Evolutionary conservation across 176 grass and related monocot species (phyloP), one percentile per base, ranked within the genome.

Genomic region (Eragrostis nindensis): DNA sequence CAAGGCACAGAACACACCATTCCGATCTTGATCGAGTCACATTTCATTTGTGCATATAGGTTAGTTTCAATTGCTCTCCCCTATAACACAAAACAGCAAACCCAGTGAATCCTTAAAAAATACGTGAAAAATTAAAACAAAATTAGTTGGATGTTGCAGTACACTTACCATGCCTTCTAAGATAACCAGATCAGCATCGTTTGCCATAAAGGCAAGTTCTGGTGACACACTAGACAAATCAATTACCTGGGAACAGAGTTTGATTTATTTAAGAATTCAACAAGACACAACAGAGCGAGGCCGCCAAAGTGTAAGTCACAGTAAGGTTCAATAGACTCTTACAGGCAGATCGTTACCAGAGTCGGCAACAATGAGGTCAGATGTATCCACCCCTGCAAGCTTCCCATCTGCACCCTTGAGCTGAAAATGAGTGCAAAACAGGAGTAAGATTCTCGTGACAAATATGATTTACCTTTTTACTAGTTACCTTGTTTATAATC

Each of bases 21-120:
- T 81, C 92, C 96, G 66, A 99, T 93, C 91, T 95, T 99, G 76
- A 99, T 91, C 10, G 93, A 95, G 86, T 95, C 93, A 64, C 93
- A 99, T 86, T 95, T 99, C 71, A 99, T 85, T 66, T 89, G 88
- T 36, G 90, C 92, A 75, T 95, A 95, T 64, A 99, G 89, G 62
- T 99, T 99, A 39, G 96, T 95, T 86, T 99, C 96, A 61, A 99
- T 89, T 88, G 90, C 90, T 87, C 96, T 88, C 71, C 96, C 92
- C 96, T 99, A 73, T 1, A 82, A 62, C 26, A 87, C 19, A 87
- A 53, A 70, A 10, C 26, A n/a, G 5, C 60, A 80, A 79, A 61
- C 9, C 30, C 7, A 17, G 45, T 66, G 21, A 53, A 21, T 24
- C 36, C 14, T 9, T 70, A 8, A 68, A 44, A 27, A 73, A 17